Conservation (phyloP, 805 yeast genomes). For the Candida bentonensis region DNA sequence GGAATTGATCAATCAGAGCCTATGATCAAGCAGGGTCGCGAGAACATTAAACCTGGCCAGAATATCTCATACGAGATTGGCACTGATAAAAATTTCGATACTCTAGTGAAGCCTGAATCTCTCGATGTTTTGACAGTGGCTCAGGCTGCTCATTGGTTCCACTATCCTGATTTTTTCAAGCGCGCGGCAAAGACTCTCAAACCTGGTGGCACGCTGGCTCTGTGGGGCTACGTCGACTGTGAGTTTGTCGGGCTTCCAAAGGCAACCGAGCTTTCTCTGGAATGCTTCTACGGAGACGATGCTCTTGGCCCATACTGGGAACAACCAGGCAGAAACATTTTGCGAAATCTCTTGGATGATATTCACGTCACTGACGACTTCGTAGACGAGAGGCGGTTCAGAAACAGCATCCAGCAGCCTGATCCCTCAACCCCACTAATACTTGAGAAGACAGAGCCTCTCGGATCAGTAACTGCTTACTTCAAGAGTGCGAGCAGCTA, state of each 20-base stretch:
- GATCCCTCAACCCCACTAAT: conserved; percentile 12
- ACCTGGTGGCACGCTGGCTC: conserved; percentile 53
- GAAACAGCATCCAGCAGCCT: conserved; percentile 16
- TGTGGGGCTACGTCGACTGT: conserved; percentile 73
- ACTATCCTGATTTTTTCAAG: conserved; percentile 37
- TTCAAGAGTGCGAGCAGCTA: conserved; percentile 57
- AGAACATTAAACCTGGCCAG: conserved; percentile 2
- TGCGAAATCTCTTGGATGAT: conserved; percentile 32
- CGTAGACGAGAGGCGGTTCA: conserved; percentile 23
- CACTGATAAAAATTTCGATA: conserved; percentile 12
- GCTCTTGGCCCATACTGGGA: conserved; percentile 58
- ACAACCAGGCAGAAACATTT: conserved; percentile 56
- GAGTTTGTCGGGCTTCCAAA: conserved; percentile 36
- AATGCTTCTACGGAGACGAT: conserved; percentile 36
- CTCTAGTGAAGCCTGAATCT: conserved; percentile 16
- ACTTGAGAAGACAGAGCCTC: conserved; percentile 15
- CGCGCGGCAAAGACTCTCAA: conserved; percentile 37
- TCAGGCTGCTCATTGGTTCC: conserved; percentile 80
- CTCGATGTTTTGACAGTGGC: conserved; percentile 67
- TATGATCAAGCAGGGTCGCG: conserved; percentile 39
- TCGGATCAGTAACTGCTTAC: conserved; percentile 38
- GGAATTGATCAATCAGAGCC: conserved; percentile 49
- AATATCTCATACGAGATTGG: conserved; percentile 9
- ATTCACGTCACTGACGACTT: conserved; percentile 28
- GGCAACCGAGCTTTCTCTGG: conserved; percentile 39